phyloP scores from a whole-genome alignment of 768 basidiomycete genomes.

The Pulveroboletus sp. region DNA sequence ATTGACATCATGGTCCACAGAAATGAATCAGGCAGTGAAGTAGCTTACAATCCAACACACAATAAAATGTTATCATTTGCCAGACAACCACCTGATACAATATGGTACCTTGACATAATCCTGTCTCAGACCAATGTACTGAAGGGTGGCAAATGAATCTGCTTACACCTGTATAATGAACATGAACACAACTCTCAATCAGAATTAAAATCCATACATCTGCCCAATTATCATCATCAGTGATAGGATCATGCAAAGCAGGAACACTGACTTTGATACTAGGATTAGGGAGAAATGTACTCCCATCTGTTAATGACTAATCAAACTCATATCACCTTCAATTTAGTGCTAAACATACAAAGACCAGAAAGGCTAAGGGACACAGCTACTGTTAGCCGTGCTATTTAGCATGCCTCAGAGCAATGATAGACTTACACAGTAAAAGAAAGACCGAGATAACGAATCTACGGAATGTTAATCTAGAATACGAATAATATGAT shows the following conservation, averaged over 20 bases:
- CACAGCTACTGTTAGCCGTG: background rate
- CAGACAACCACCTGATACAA: background rate
- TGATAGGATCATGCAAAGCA: too few relatives aligned
- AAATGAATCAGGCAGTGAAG: too few relatives aligned
- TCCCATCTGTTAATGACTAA: too few relatives aligned
- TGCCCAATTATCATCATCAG: background rate
- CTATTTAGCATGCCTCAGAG: too few relatives aligned
- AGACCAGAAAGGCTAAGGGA: background rate
- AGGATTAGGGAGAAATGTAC: too few relatives aligned
- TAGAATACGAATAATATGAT: too few relatives aligned
- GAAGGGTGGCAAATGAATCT: background rate
- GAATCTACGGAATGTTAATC: background rate
- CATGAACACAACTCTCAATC: background rate
- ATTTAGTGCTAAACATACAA: background rate
- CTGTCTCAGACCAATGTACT: background rate
- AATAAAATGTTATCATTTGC: background rate
- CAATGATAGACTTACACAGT: background rate
- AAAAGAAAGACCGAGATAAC: background rate
- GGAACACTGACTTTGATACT: too few relatives aligned
- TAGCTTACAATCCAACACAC: too few relatives aligned
- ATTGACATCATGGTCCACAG: too few relatives aligned
- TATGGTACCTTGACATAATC: background rate
- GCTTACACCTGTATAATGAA: background rate
- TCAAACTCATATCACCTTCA: background rate
- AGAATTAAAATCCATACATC: background rate